A percentile compares a stretch with the other conserved stretches of the same genome.
These are phyloP conservation scores for Zea luxurians DNA, from an alignment of 176 grass and related monocot genomes.

Conservation along the genomic window DNA sequence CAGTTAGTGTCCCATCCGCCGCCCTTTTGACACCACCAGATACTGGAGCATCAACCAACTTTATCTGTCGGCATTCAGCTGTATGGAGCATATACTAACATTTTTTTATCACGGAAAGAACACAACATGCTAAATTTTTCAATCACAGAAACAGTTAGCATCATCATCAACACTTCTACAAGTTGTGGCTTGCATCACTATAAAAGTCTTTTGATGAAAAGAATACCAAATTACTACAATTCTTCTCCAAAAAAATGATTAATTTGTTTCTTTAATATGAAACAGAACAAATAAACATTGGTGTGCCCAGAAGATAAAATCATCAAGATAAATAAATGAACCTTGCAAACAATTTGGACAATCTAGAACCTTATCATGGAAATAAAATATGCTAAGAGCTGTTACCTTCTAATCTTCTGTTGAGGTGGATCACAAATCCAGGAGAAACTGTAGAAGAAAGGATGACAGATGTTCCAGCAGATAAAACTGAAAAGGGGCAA, in stretches of 20 bases:
- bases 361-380: conserved; percentile 6
- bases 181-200: background rate
- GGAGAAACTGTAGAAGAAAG: conserved; percentile 96
- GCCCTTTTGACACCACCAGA: conserved; percentile 94
- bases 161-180: conserved; percentile 1
- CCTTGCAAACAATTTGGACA: background rate
- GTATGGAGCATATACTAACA: conserved; percentile 32
- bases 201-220: background rate
- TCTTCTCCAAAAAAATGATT: conserved; percentile 10
- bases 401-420: conserved; percentile 79
- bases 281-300: background rate
- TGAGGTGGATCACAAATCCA: conserved; percentile 70
- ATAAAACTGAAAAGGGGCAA: conserved; percentile 55
- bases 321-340: conserved; percentile 12
- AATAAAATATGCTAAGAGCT: conserved; percentile 17
- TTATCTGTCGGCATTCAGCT: conserved; percentile 71
- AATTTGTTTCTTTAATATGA: conserved; percentile 11
- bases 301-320: conserved; percentile 19
- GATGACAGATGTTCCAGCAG: conserved; percentile 73
- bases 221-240: conserved; percentile 20
- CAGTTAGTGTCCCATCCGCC: conserved; percentile 90
- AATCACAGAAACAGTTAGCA: conserved; percentile 9
- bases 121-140: conserved; percentile 6
- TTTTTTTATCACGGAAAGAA: conserved; percentile 24
- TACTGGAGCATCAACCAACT: conserved; percentile 89